A percentile compares a stretch with the other conserved stretches of the same genome.
Evolutionary conservation across 2,329 filamentous ascomycete species (phyloP).

Genomic region (Neonectria coccinea): DNA sequence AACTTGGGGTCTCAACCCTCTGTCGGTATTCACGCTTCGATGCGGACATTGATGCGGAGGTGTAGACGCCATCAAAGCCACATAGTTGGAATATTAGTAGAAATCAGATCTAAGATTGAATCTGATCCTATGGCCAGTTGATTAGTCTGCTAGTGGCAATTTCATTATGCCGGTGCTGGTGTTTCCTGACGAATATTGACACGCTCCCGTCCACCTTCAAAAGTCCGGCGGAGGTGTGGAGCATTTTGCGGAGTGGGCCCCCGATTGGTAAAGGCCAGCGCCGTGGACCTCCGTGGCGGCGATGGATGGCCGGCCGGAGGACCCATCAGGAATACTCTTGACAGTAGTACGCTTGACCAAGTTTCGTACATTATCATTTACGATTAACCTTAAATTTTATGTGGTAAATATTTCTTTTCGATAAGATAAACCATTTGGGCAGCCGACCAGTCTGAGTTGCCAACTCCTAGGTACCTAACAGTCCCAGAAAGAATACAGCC

Average conservation of each 20-base stretch:
- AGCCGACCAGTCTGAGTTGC: not conserved
- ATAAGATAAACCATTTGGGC: not conserved
- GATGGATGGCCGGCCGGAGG: not conserved
- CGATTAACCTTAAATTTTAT: not conserved
- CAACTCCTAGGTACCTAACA: not conserved
- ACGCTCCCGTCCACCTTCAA: not conserved
- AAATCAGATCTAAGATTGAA: not conserved
- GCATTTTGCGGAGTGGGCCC: conserved; percentile 4
- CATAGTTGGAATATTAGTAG: not conserved
- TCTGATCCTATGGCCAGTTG: not conserved
- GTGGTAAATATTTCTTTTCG: not conserved
- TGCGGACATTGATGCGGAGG: not conserved
- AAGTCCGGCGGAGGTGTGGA: conserved; percentile 1
- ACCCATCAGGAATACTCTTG: not conserved
- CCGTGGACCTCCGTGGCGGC: conserved; percentile 11
- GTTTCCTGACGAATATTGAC: not conserved
- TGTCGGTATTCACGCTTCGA: not conserved
- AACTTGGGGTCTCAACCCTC: not conserved
- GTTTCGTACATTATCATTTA: not conserved
- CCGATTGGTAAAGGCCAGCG: conserved; percentile 3
- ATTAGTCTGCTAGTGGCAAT: not conserved
- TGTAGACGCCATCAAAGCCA: not conserved
- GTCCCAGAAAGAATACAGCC: not conserved
- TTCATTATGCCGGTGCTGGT: not conserved
- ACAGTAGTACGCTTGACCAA: too few relatives aligned